A percentile compares a stretch with the other conserved stretches of the same genome.
These are phyloP conservation scores for Nakazawaea ernobii DNA, from an alignment of 805 yeast species.

Conservation along the genomic window DNA sequence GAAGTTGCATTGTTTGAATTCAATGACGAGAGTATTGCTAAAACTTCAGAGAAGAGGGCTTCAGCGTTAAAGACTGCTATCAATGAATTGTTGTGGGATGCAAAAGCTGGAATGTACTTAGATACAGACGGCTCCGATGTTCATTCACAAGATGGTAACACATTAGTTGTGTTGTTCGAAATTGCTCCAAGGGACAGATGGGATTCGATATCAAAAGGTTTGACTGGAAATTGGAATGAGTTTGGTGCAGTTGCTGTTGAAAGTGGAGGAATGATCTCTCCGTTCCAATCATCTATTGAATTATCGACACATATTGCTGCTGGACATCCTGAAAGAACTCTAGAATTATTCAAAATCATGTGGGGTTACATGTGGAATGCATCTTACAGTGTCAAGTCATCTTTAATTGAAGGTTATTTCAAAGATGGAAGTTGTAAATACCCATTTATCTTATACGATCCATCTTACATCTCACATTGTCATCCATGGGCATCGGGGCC, in stretches of 20 bases:
- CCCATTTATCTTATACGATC: conserved; percentile 11
- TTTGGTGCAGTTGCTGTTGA: conserved; percentile 11
- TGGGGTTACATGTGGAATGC: conserved; percentile 14
- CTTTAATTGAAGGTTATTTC: conserved; percentile 12
- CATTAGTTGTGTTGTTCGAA: conserved; percentile 3
- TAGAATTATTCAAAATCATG: conserved; percentile 9
- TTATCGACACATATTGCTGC: conserved; percentile 6
- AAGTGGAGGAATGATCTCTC: conserved; percentile 11
- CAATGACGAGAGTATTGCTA: not conserved
- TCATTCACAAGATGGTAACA: conserved; percentile 12
- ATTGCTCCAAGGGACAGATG: conserved; percentile 4
- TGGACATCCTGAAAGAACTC: conserved; percentile 11
- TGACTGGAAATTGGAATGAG: conserved; percentile 10
- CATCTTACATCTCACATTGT: conserved; percentile 11
- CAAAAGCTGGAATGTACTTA: conserved; percentile 5
- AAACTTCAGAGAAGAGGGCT: not conserved
- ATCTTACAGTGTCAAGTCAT: conserved; percentile 11
- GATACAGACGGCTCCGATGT: conserved; percentile 9
- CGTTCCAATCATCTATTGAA: conserved; percentile 10
- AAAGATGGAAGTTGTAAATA: conserved; percentile 12
- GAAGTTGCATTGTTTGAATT: conserved; percentile 5
- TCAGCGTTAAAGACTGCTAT: conserved; percentile 1
- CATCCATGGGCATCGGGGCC: conserved; percentile 13
- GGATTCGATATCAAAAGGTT: conserved; percentile 8
- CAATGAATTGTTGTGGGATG: conserved; percentile 9